Base-by-base conservation (phyloP, 2,329 filamentous ascomycete species). In the Colletotrichum sp. region DNA sequence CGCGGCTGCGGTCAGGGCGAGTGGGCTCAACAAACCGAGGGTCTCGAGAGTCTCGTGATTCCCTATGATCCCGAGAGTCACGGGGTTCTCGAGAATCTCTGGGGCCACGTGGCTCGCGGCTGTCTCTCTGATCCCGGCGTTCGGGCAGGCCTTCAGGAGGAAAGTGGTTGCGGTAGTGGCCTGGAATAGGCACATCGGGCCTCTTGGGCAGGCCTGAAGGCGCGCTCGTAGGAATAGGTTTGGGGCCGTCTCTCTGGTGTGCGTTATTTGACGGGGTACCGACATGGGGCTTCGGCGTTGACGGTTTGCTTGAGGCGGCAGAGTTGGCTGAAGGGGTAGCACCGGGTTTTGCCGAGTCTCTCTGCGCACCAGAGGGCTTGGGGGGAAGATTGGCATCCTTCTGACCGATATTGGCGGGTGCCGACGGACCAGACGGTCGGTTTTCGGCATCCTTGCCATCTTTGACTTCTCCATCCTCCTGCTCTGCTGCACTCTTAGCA, bases 381-480 rank as follows among this genome's bases (percentile, higher is more conserved):
- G 70, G 27, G 65, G 76, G 74, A 69, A 64, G 79, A 30, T 76
- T 76, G 39, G 71, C 28, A 58, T 36, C 71, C 79, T 56, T 77
- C 22, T 72, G 72, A 9, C 30, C 25, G 16, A 36, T 15, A 3
- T 64, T 62, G 28, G 61, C 77, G 32, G 62, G 58, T n/a, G 30
- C 58, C 12, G 70, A 52, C 12, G 71, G 25, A 22, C 48, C 61
- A n/a, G 71, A 39, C 8, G 71, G 52, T 28, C 56, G 71, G 43
- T 52, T 27, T 27, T 70, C 71, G 52, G 9, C 27, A 22, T 76
- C 70, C 34, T 67, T 72, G 71, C 25, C 87, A 79, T 95, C 93
- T 77, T 92, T 91, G 28, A 95, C 93, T 81, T 95, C 94, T 25
- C 94, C 94, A 80, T 95, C 94, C 81, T 95, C 94, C 69, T 91